phyloP scores from a whole-genome alignment of 768 basidiomycete genomes.

The Paxillus involutus region DNA sequence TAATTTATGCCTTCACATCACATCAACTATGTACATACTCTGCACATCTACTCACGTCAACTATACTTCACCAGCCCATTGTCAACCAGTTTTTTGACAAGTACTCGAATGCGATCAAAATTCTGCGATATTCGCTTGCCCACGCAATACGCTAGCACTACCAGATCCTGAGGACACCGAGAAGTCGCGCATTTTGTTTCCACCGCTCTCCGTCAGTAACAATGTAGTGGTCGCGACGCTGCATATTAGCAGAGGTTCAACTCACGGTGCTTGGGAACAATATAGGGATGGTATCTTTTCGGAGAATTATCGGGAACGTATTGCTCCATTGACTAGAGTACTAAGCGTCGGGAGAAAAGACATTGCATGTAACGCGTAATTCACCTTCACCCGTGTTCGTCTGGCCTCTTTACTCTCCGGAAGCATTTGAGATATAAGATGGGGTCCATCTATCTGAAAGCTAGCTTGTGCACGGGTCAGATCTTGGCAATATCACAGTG shows the following conservation, averaged over 20 bases:
- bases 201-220: slow-evolving; percentile 39
- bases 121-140: not conserved
- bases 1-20: not conserved
- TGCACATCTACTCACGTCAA: not conserved
- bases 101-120: no score
- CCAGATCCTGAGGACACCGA: not conserved
- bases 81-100: no score
- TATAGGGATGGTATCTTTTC: slow-evolving; percentile 39
- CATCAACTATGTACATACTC: not conserved
- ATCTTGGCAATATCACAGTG: not conserved
- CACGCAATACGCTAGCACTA: not conserved
- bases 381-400: slow-evolving; percentile 3
- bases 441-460: slow-evolving; percentile 1
- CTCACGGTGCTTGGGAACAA: slow-evolving; percentile 54
- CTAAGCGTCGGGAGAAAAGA: not conserved
- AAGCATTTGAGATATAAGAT: not conserved
- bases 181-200: slow-evolving; percentile 7
- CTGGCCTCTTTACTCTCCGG: not conserved
- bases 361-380: not conserved
- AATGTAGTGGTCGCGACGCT: slow-evolving; percentile 21
- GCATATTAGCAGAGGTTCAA: not conserved
- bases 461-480: not conserved
- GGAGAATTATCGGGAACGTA: slow-evolving; percentile 50
- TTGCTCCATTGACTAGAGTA: slow-evolving; percentile 32
- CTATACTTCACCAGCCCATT: not conserved